Evolutionary conservation across 2,329 filamentous ascomycete genomes (phyloP), one percentile per base, ranked within the genome.

Genomic region (Rhinocladiella mackenziei): DNA sequence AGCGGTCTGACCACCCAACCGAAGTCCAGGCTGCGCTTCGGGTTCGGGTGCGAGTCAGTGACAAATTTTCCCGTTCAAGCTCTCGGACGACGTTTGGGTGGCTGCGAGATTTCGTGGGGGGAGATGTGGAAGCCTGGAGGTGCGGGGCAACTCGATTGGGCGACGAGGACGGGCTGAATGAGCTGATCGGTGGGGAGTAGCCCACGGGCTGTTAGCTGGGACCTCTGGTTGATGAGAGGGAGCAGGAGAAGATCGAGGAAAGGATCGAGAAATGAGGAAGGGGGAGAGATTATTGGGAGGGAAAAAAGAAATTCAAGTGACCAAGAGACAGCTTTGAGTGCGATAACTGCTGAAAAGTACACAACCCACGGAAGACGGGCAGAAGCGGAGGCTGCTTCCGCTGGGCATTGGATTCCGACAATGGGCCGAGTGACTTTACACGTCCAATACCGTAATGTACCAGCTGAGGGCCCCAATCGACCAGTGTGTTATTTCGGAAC

Each of bases 71-170:
- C 14, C 29, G 29, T 7, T 26, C n/a, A 26, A 34, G n/a, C 20
- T 34, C 31, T 6, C 31, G 31, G 31, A 14, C 18, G 31, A 18
- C 20, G 31, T 10, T 10, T 35, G 11, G 23, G 5, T 13, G 23
- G 23, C 36, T 18, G 36, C 23, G 20, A 39, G 36, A 29, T 29
- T 29, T 39, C 36, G 36, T 29, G 36, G 36, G 36, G 36, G 23
- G 23, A 29, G 36, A 39, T 28, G 23, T 13, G 23, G 22, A 28
- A 29, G 36, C 36, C 36, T 39, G 36, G 36, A 39, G 36, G 22
- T 39, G 36, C 36, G 36, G 36, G 36, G 36, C 36, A 25, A 29
- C 2, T 29, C 25, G 15, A 29, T 39, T 39, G 36, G 36, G 19
- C 29, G 19, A 11, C 28, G 25, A 10, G 32, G 32, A 22, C 22